phyloP scores from a whole-genome alignment of 2,329 filamentous ascomycete genomes.

The Cladophialophora exuberans region DNA sequence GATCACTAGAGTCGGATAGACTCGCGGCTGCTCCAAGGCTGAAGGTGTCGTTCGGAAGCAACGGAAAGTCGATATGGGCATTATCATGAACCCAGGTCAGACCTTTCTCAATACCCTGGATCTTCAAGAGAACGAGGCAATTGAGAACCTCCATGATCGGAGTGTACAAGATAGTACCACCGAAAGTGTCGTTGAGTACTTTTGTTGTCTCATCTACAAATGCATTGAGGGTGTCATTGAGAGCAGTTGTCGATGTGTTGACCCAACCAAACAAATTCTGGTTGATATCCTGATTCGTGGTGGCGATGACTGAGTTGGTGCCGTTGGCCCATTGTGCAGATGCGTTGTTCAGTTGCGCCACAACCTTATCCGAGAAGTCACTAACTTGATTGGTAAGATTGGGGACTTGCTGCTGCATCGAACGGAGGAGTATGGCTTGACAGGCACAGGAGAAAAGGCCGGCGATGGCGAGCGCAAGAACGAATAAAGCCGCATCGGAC shows the following conservation, averaged over 20 bases:
- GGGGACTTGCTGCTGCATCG: constrained; percentile 75
- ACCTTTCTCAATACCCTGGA: constrained; percentile 80
- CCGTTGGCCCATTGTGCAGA: constrained; percentile 76
- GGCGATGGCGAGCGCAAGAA: constrained; percentile 79
- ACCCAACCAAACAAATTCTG: constrained; percentile 85
- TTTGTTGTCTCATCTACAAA: constrained; percentile 79
- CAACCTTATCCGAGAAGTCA: constrained; percentile 77
- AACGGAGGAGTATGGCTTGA: constrained; percentile 75
- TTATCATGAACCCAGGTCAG: constrained; percentile 93
- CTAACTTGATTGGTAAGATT: constrained; percentile 74
- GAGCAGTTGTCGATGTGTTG: constrained; percentile 75
- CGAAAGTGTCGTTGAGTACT: constrained; percentile 76
- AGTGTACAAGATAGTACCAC: constrained; percentile 76
- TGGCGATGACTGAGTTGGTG: constrained; percentile 72
- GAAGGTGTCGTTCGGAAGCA: constrained; percentile 79
- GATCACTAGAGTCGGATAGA: constrained; percentile 53
- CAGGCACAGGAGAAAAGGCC: constrained; percentile 82
- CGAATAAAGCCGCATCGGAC: constrained; percentile 79
- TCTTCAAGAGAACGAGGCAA: constrained; percentile 86
- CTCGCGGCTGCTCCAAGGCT: constrained; percentile 71
- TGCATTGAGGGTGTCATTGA: constrained; percentile 82
- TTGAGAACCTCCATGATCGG: constrained; percentile 79
- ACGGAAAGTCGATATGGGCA: constrained; percentile 79
- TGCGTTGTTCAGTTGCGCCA: constrained; percentile 70
- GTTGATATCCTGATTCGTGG: constrained; percentile 75